Conservation (phyloP, 495 filamentous ascomycete genomes). For the Venustampulla echinocandica region DNA sequence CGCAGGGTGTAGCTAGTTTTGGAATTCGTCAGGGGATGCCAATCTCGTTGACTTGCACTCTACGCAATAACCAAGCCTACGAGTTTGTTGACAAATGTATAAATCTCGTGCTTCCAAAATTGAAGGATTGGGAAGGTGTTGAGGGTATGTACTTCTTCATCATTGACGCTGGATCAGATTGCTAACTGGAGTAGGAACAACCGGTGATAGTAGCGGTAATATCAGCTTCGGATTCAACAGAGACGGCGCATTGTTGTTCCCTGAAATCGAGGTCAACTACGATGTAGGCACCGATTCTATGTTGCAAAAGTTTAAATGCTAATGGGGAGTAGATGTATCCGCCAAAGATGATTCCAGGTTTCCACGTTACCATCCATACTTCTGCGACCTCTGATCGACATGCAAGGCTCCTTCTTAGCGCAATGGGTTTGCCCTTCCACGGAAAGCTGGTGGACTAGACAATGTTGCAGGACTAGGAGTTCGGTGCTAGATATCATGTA, state of each 20-base stretch:
- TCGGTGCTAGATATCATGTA: neutral
- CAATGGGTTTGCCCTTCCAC: slow-evolving; percentile 78
- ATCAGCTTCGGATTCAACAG: slow-evolving; percentile 68
- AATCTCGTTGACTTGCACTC: slow-evolving; percentile 56
- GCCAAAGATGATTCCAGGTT: slow-evolving; percentile 86
- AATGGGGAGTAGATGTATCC: slow-evolving; percentile 53
- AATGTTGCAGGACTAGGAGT: neutral
- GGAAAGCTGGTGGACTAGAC: slow-evolving; percentile 53
- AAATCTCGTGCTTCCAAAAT: slow-evolving; percentile 81
- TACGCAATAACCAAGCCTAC: slow-evolving; percentile 72
- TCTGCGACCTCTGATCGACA: slow-evolving; percentile 83
- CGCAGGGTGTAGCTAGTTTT: slow-evolving; percentile 57
- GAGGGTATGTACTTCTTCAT: slow-evolving; percentile 43
- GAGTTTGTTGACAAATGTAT: slow-evolving; percentile 80
- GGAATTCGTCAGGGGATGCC: slow-evolving; percentile 46
- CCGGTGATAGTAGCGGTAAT: slow-evolving; percentile 82
- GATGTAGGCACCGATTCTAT: slow-evolving; percentile 53
- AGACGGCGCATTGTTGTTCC: slow-evolving; percentile 70
- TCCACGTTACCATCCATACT: slow-evolving; percentile 80
- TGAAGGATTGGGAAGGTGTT: slow-evolving; percentile 90
- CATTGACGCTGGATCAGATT: neutral
- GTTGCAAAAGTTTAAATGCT: slow-evolving; percentile 6
- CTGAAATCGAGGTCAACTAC: slow-evolving; percentile 87
- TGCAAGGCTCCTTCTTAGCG: slow-evolving; percentile 72
- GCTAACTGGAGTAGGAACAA: slow-evolving; percentile 28